Base-by-base conservation (phyloP, 2,329 filamentous ascomycete genomes). In the Pseudomassariella vexata region DNA sequence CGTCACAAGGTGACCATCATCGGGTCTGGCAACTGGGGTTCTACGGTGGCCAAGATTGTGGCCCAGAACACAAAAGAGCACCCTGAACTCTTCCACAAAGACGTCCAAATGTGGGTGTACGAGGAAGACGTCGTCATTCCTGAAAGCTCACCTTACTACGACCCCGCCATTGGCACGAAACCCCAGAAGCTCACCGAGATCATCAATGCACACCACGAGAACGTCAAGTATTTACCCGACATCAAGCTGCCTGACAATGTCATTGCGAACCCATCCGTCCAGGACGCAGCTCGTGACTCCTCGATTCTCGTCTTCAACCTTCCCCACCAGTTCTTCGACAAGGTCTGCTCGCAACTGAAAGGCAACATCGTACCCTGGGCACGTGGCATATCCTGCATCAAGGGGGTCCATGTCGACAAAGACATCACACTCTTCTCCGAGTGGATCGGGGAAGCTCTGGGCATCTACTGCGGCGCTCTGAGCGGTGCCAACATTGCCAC, bases 81-180 rank as follows among this genome's bases (percentile, higher is more conserved):
- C 62, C 72, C 79, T 8, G 74, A 87, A 19, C 55, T 95, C 26
- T 98, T 96, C 56, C 85, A 96, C 53, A 68, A 82, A 56, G 70
- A 87, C 40, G 88, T 98, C 32, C 86, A 94, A 63, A 96, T 98
- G 92, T 98, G 92, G 92, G 94, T 98, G 52, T 95, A 79, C 56
- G 92, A 98, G 63, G 92, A 98, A 61, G 76, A 94, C 16, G 80
- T 95, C 42, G 74, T 76, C 34, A 68, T 95, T 24, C 64, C 84
- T 9, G 71, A 81, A 49, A 70, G 73, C 42, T 90, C 85, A 29
- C 78, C 76, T 46, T 73, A 87, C 63, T 88, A 87, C 68, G 71
- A 84, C 48, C 52, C 73, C 14, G 62, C 70, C 37, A 68, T 73
- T 22, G 73, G 74, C 51, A 72, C 76, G 41, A 69, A 77, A 42